Percentiles rank a stretch among this genome's conserved stretches.
These are phyloP conservation scores for Podila minutissima DNA, from an alignment of 192 early-diverging fungal species.

Conservation along the genomic window DNA sequence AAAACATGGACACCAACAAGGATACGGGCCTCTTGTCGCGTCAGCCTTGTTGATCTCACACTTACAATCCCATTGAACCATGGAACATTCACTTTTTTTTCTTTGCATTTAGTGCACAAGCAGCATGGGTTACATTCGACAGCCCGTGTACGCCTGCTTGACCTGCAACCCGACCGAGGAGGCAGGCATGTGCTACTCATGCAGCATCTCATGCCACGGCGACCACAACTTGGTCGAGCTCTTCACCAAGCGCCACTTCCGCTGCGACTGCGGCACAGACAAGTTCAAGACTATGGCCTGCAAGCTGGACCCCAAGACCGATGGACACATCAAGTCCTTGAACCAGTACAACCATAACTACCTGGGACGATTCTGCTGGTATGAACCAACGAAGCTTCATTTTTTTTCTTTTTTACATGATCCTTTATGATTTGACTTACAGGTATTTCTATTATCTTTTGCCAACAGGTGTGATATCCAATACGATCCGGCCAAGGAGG, in stretches of 20 bases:
- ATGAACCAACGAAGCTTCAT: neutral
- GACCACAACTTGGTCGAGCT: slow-evolving; percentile 87
- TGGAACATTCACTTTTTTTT: neutral
- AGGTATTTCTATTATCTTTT: neutral
- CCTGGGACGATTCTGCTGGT: slow-evolving; percentile 84
- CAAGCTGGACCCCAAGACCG: slow-evolving; percentile 53
- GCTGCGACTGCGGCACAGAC: slow-evolving; percentile 89
- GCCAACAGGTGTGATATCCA: slow-evolving; percentile 70
- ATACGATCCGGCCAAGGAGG: slow-evolving; percentile 80
- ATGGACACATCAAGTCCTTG: slow-evolving; percentile 60
- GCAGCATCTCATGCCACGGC: slow-evolving; percentile 80
- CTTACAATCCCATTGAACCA: neutral
- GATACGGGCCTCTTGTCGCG: no score
- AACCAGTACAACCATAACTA: slow-evolving; percentile 92
- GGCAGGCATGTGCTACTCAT: slow-evolving; percentile 70
- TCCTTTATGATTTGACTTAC: no score
- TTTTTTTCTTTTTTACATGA: neutral
- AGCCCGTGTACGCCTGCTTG: slow-evolving; percentile 84
- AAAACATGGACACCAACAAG: neutral
- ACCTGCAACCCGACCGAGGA: slow-evolving; percentile 68
- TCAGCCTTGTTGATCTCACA: no score
- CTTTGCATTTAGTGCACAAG: slow-evolving; percentile 66
- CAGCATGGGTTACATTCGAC: slow-evolving; percentile 77
- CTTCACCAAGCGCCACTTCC: slow-evolving; percentile 85
- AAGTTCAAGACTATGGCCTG: slow-evolving; percentile 58